phyloP scores from a whole-genome alignment of 192 early-diverging fungal genomes.

The Backusella parvicylindrica region DNA sequence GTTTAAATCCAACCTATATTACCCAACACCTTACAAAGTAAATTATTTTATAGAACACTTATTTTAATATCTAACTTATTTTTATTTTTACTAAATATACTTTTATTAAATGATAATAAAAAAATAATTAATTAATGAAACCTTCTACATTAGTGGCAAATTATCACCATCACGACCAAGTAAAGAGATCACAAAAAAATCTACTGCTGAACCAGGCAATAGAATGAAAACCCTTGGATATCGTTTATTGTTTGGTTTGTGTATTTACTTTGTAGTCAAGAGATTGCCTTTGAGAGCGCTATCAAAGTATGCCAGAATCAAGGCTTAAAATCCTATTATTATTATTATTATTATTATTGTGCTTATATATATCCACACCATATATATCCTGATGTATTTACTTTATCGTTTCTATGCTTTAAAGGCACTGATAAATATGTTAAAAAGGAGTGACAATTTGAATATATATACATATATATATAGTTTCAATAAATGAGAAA shows the following conservation, averaged over 20 bases:
- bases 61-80: neutral
- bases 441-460: too few relatives aligned
- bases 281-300: neutral
- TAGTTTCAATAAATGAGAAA: too few relatives aligned
- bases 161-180: neutral
- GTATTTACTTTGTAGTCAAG: neutral
- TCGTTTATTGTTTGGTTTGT: neutral
- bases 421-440: too few relatives aligned
- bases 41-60: neutral
- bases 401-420: too few relatives aligned
- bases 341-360: too few relatives aligned
- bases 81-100: neutral
- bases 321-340: neutral
- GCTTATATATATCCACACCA: too few relatives aligned
- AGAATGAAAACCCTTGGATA: neutral
- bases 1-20: constrained; percentile 19
- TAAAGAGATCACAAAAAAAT: neutral
- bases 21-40: neutral
- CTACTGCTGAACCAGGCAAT: neutral
- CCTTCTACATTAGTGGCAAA: neutral
- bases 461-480: too few relatives aligned
- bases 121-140: neutral
- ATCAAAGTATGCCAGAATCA: neutral
- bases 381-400: too few relatives aligned
- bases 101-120: neutral